Conservation (phyloP, 305 asterid species). For the Fraxinus nigra region DNA sequence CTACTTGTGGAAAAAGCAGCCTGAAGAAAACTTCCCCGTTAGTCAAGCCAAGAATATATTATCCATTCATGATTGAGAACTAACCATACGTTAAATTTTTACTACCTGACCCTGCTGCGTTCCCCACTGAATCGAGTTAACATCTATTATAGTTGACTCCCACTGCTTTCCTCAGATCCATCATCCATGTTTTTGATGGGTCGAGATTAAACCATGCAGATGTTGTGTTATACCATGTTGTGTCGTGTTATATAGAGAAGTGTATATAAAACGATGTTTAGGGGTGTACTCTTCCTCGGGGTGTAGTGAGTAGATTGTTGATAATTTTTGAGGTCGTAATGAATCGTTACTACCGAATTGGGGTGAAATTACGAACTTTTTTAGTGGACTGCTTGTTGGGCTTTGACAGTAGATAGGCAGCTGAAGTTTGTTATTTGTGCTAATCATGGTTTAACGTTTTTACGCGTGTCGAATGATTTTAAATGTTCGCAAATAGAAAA, state of each 20-base stretch:
- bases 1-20: conserved; percentile 64
- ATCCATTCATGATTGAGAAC: conserved; percentile 3
- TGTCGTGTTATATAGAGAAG: no score
- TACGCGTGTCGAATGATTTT: background rate
- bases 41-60: conserved; percentile 28
- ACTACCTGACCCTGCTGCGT: background rate
- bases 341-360: background rate
- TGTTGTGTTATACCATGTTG: background rate
- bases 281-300: no score
- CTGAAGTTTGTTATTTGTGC: background rate
- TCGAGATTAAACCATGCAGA: background rate
- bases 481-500: background rate
- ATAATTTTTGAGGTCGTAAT: background rate
- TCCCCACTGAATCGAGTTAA: background rate
- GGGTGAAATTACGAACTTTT: background rate
- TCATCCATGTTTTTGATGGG: background rate
- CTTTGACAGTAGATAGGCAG: background rate
- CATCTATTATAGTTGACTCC: background rate
- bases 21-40: conserved; percentile 65
- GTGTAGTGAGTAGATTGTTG: background rate
- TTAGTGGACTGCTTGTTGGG: background rate
- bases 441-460: background rate
- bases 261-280: no score
- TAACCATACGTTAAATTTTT: conserved; percentile 2
- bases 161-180: background rate